Percentiles rank a stretch among this genome's conserved stretches.
Conservation (phyloP, 306 rosid species). For the Albizia julibrissin region DNA sequence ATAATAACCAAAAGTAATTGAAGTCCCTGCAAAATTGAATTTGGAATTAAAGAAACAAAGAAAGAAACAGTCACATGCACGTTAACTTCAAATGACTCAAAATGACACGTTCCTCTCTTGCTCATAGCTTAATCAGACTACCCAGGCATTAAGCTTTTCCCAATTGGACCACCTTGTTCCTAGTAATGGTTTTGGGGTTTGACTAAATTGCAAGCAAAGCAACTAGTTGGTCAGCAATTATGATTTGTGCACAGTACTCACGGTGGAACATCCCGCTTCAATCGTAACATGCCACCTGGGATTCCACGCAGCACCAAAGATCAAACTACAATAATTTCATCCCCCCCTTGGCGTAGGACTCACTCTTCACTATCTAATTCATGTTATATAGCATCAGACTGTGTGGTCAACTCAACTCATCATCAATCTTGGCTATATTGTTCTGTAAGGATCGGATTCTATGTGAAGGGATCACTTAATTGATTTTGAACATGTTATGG, state of each 20-base stretch:
- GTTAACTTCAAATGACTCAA: conserved; percentile 11
- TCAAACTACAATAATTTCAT: not conserved
- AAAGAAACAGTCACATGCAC: conserved; percentile 20
- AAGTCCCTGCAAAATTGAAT: conserved; percentile 17
- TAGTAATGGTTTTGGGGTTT: conserved; percentile 5
- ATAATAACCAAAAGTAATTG: not conserved
- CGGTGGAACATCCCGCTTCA: not conserved
- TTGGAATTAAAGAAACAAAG: conserved; percentile 10
- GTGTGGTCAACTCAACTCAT: not conserved
- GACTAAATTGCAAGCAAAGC: conserved; percentile 32
- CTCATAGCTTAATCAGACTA: not conserved
- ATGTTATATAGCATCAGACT: not conserved
- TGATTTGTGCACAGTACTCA: not conserved
- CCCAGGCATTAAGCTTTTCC: not conserved
- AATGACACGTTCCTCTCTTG: conserved; percentile 17
- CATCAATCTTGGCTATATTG: not conserved
- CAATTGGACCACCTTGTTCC: conserved; percentile 11
- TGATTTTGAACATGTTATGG: not conserved
- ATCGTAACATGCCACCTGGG: conserved; percentile 24
- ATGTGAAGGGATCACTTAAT: not conserved
- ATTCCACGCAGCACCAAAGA: not conserved
- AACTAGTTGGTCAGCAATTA: not conserved
- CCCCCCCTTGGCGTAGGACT: not conserved
- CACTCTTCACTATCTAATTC: not conserved
- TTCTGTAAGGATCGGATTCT: not conserved